Evolutionary conservation across 768 basidiomycete species (phyloP).

Genomic region (Lentinula boryana): DNA sequence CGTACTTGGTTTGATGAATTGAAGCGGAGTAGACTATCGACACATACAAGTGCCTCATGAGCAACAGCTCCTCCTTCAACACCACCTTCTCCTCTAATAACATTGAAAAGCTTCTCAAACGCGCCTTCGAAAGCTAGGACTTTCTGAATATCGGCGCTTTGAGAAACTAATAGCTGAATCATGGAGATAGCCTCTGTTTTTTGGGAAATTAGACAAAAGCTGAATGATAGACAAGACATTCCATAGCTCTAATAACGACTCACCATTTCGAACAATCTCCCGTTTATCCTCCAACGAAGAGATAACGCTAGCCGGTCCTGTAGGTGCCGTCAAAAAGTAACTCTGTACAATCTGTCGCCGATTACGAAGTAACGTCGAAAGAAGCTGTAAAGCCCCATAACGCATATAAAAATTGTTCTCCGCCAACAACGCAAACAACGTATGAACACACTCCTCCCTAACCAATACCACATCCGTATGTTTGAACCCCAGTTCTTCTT

Average conservation of each 20-base stretch:
- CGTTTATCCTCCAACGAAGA: conserved; percentile 76
- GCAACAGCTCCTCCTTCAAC: conserved; percentile 86
- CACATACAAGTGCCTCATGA: conserved; percentile 79
- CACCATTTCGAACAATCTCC: conserved; percentile 87
- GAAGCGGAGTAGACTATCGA: conserved; percentile 83
- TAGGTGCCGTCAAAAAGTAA: conserved; percentile 85
- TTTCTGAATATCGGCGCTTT: conserved; percentile 94
- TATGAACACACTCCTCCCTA: conserved; percentile 66
- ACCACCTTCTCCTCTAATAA: conserved; percentile 83
- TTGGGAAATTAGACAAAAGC: neutral
- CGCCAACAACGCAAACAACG: conserved; percentile 69
- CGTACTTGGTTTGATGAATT: conserved; percentile 92
- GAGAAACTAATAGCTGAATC: conserved; percentile 73
- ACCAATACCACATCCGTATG: conserved; percentile 79
- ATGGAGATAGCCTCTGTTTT: conserved; percentile 73
- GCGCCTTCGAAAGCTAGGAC: conserved; percentile 94
- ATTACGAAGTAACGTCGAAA: conserved; percentile 76
- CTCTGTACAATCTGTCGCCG: conserved; percentile 76
- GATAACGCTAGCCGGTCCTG: conserved; percentile 69
- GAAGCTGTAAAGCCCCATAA: conserved; percentile 76
- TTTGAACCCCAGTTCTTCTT: conserved; percentile 74
- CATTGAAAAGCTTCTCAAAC: conserved; percentile 92
- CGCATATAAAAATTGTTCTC: conserved; percentile 81
- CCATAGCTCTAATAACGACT: too few relatives aligned
- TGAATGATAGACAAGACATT: too few relatives aligned